Base-by-base conservation (phyloP, 352 stramenopile genomes). In the Globisporangium emineosum region DNA sequence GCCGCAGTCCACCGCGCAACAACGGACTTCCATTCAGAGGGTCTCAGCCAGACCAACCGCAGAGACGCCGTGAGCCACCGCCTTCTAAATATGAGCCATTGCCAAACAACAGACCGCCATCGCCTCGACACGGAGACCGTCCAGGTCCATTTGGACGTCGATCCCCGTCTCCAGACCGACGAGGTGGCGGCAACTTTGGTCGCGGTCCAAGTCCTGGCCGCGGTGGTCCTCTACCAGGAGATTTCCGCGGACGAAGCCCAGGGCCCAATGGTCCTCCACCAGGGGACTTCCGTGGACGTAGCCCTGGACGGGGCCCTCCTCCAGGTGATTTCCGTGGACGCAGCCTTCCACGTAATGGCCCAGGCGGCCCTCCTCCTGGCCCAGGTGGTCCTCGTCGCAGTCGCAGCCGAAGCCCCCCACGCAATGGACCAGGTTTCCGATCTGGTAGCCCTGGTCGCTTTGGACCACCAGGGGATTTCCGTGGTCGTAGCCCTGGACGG, bases 321-420 rank as follows among this genome's bases (percentile, higher is more conserved):
- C 35, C 45, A 52, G 56, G 63, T 65, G 64, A 75, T 35, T 35
- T 35, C 32, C 32, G 32, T 35, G 33, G 10, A 43, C 35, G 17
- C 4, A 50, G 42, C 8, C 42, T 6, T 19, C 35, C 35, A 17
- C 35, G 35, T 19, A 6, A 12, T 17, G 35, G 35, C 17, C 35
- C 35, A 17, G 35, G 35, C 35, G 35, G 35, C 17, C 35, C 35
- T 42, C 12, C n/a, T 45, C 30, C 8, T 25, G 15, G 29, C 3
- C 29, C 35, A n/a, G 12, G 29, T 27, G 17, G 8, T 3, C 61
- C 54, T 27, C 52, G 62, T 56, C 71, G 69, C 23, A 72, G 71
- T 62, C 73, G 73, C 32, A 78, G 73, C 49, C 68, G 73, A 70
- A 86, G 75, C 60, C 70, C 68, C 13, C 57, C 65, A 23, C 67